Conservation (phyloP, 176 grass and related monocot genomes). For the Musa schizocarpa region DNA sequence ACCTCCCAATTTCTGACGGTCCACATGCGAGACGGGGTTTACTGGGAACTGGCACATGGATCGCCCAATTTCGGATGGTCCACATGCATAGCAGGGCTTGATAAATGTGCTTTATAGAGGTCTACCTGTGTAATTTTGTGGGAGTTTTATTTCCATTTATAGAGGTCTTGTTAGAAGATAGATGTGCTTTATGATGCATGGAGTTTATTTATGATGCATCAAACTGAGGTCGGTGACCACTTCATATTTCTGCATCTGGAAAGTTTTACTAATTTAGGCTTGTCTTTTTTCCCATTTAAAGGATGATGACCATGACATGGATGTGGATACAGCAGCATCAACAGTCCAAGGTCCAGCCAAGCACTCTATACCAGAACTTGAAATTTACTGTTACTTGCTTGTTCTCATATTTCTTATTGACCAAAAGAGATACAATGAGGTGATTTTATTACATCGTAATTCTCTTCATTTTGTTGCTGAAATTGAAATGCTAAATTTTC, state of each 20-base stretch:
- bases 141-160: no score
- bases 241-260: not conserved
- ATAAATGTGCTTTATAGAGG: no score
- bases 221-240: not conserved
- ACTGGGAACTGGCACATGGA: no score
- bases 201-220: not conserved
- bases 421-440: constrained; percentile 68
- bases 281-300: not conserved
- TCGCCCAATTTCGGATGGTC: no score
- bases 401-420: constrained; percentile 75
- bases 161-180: not conserved
- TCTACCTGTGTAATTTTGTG: no score
- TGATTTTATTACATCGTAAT: not conserved
- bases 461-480: not conserved
- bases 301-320: constrained; percentile 70
- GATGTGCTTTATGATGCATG: not conserved
- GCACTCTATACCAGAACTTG: constrained; percentile 53
- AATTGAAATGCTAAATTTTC: constrained; percentile 3
- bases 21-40: no score
- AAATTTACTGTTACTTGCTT: constrained; percentile 84
- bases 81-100: no score
- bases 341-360: constrained; percentile 40
- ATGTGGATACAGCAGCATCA: constrained; percentile 44
- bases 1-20: no score
- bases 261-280: not conserved